A percentile compares a stretch with the other conserved stretches of the same genome.
phyloP scores from a whole-genome alignment of 1,284 basidiomycete species.

The Cryptococcus sp. region DNA sequence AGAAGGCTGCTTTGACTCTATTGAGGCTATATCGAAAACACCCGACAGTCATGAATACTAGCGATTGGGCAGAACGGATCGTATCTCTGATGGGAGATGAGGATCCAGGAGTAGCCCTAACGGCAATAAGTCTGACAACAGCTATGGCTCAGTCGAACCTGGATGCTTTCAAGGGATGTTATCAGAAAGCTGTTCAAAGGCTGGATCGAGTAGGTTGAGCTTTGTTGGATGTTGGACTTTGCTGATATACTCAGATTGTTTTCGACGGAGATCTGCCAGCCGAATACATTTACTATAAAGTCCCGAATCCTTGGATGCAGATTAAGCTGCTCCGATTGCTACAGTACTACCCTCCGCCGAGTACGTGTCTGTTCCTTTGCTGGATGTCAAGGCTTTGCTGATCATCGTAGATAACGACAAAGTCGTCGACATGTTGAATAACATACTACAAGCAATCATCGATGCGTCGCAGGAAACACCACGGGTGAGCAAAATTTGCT shows the following conservation, averaged over 20 bases:
- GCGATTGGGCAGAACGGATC: constrained; percentile 93
- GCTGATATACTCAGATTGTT: constrained; percentile 59
- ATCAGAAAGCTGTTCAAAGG: constrained; percentile 88
- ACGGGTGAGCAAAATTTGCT: constrained; percentile 33
- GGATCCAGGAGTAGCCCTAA: constrained; percentile 89
- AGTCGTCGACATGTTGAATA: constrained; percentile 68
- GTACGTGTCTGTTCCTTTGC: constrained; percentile 48
- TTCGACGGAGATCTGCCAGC: constrained; percentile 83
- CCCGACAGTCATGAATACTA: constrained; percentile 84
- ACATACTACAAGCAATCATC: constrained; percentile 85
- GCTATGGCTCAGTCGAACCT: constrained; percentile 90
- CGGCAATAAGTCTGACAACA: constrained; percentile 90
- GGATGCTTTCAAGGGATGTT: constrained; percentile 83
- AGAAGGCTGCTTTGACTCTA: constrained; percentile 94
- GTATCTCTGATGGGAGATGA: constrained; percentile 91
- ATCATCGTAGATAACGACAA: constrained; percentile 69
- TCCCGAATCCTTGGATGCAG: constrained; percentile 93
- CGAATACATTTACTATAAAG: constrained; percentile 85
- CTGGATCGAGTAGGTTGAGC: constrained; percentile 64
- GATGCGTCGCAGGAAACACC: constrained; percentile 89
- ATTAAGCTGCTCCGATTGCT: constrained; percentile 89
- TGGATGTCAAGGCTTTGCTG: neutral
- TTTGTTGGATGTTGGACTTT: neutral
- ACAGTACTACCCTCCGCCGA: constrained; percentile 92
- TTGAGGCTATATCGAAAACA: constrained; percentile 93